Percentiles rank a stretch among this genome's conserved stretches.
Evolutionary conservation across 1,284 basidiomycete species (phyloP).

Genomic region (Trametes hirsuta): DNA sequence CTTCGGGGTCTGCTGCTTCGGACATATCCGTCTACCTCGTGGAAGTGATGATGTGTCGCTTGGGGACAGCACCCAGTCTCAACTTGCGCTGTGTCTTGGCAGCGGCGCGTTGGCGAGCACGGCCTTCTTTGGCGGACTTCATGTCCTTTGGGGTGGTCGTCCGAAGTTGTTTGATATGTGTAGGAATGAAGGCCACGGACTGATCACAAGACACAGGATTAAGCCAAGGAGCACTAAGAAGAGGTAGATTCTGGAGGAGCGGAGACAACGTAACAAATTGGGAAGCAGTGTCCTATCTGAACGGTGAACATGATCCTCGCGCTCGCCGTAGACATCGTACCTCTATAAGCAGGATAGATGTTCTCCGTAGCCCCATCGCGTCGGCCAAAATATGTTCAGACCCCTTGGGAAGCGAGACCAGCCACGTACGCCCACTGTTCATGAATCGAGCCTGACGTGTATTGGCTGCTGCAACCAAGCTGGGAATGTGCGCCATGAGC

Average conservation of each 20-base stretch:
- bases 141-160: constrained; percentile 83
- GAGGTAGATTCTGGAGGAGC: constrained; percentile 52
- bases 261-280: constrained; percentile 41
- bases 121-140: constrained; percentile 67
- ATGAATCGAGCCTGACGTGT: constrained; percentile 34
- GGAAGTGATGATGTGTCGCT: constrained; percentile 7
- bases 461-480: constrained; percentile 75
- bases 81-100: constrained; percentile 43
- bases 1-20: neutral
- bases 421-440: constrained; percentile 43
- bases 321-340: constrained; percentile 40
- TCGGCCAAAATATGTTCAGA: constrained; percentile 70
- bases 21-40: neutral
- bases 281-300: constrained; percentile 42
- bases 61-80: neutral
- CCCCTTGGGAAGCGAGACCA: constrained; percentile 74
- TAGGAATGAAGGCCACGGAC: constrained; percentile 54
- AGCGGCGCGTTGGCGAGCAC: constrained; percentile 56
- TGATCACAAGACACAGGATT: constrained; percentile 26
- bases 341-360: constrained; percentile 68
- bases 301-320: neutral
- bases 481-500: constrained; percentile 72
- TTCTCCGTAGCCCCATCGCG: constrained; percentile 67
- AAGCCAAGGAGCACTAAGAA: constrained; percentile 69
- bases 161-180: constrained; percentile 85